phyloP scores from a whole-genome alignment of 2,329 filamentous ascomycete species.

The Claviceps capensis region DNA sequence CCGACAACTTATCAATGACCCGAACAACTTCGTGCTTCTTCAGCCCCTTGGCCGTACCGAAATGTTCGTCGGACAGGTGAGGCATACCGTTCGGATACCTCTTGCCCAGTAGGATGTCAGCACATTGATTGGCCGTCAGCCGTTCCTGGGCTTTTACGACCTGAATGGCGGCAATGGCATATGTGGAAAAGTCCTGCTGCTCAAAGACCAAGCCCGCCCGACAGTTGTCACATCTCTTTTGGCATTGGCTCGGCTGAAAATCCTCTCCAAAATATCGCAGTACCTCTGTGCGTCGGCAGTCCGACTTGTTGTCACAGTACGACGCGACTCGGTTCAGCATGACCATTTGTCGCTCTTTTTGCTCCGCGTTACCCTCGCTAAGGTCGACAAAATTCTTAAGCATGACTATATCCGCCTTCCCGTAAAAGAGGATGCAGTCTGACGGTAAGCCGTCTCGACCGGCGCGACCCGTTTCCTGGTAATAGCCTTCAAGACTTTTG shows the following conservation, averaged over 20 bases:
- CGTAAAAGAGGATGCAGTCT: slow-evolving; percentile 82
- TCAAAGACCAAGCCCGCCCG: slow-evolving; percentile 57
- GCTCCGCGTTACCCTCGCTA: slow-evolving; percentile 60
- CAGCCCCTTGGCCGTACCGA: slow-evolving; percentile 55
- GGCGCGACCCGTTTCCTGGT: slow-evolving; percentile 92
- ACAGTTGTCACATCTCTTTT: slow-evolving; percentile 79
- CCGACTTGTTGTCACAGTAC: slow-evolving; percentile 78
- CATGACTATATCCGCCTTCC: slow-evolving; percentile 59
- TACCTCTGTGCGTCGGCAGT: slow-evolving; percentile 79
- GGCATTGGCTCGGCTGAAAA: slow-evolving; percentile 60
- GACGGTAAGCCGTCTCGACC: slow-evolving; percentile 81
- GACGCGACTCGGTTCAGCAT: slow-evolving; percentile 79
- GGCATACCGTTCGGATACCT: slow-evolving; percentile 44
- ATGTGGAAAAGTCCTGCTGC: slow-evolving; percentile 60
- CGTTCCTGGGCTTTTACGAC: slow-evolving; percentile 48
- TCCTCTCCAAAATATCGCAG: slow-evolving; percentile 88
- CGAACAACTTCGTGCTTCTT: slow-evolving; percentile 68
- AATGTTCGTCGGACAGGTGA: slow-evolving; percentile 40
- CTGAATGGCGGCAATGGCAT: slow-evolving; percentile 56
- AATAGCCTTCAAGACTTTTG: slow-evolving; percentile 94
- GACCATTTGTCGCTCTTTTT: slow-evolving; percentile 69
- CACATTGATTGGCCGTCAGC: slow-evolving; percentile 65
- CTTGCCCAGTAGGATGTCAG: slow-evolving; percentile 70
- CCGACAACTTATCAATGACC: slow-evolving; percentile 64
- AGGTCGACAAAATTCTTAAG: slow-evolving; percentile 72